A percentile compares a stretch with the other conserved stretches of the same genome.
These are phyloP conservation scores for Diversispora epigaea DNA, from an alignment of 192 early-diverging fungal genomes.

Conservation along the genomic window DNA sequence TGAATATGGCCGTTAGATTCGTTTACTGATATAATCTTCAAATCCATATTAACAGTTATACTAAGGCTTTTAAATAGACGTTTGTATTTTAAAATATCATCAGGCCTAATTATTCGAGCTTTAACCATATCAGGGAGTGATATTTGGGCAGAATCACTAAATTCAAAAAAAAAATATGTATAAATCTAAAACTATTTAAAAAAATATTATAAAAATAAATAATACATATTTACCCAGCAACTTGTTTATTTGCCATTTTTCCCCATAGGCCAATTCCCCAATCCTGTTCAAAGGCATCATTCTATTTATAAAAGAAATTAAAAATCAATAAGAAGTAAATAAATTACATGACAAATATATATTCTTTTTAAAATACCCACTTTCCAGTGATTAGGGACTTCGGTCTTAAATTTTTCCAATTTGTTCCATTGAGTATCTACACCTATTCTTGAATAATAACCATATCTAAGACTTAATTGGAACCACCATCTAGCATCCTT, in stretches of 20 bases:
- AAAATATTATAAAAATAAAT: neutral
- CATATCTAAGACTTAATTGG: slow-evolving; percentile 10
- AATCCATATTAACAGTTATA: slow-evolving; percentile 3
- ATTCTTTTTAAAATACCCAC: neutral
- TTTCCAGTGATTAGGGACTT: slow-evolving; percentile 4
- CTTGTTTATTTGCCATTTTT: neutral
- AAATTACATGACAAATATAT: neutral
- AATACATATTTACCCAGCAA: slow-evolving; percentile 4
- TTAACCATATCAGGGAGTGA: slow-evolving; percentile 2
- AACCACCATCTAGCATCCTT: slow-evolving; percentile 22
- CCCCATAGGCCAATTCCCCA: slow-evolving; percentile 4
- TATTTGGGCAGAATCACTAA: slow-evolving; percentile 17
- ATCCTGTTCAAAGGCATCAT: slow-evolving; percentile 7
- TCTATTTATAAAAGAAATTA: neutral
- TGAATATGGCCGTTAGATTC: neutral
- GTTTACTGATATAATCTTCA: slow-evolving; percentile 6
- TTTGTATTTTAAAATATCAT: slow-evolving; percentile 15
- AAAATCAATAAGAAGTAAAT: neutral
- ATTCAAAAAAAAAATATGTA: neutral
- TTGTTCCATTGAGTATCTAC: slow-evolving; percentile 12
- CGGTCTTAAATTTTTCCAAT: slow-evolving; percentile 5
- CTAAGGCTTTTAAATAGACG: neutral
- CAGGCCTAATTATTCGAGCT: neutral
- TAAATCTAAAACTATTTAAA: neutral
- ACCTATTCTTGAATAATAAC: slow-evolving; percentile 7